Evolutionary conservation across 345 rosid genomes (phyloP).

Genomic region (Rhodamnia argentea): DNA sequence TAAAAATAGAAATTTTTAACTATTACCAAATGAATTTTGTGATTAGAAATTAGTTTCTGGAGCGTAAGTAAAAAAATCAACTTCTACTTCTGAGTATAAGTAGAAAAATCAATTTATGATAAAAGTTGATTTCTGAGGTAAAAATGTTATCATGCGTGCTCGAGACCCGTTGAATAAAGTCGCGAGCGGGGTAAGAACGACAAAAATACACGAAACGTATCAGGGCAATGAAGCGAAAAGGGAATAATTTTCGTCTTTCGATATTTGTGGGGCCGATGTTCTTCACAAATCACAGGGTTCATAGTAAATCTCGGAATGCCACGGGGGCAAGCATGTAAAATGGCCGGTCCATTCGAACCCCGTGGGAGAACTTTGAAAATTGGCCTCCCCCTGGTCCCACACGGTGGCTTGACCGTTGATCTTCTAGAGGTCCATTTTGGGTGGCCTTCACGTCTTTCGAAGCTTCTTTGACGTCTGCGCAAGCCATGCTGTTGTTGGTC

Average conservation of each 20-base stretch:
- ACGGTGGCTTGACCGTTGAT: background rate
- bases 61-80: too few species aligned
- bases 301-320: background rate
- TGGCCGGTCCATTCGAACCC: background rate
- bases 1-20: too few species aligned
- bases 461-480: background rate
- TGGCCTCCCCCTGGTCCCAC: background rate
- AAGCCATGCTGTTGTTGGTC: background rate
- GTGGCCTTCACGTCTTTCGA: background rate
- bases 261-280: rapidly evolving
- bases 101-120: too few species aligned
- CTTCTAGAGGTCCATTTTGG: background rate
- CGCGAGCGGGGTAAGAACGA: background rate
- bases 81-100: too few species aligned
- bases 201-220: background rate
- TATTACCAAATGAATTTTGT: too few species aligned
- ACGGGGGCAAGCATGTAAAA: background rate
- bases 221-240: too few species aligned
- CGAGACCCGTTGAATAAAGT: background rate
- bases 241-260: background rate
- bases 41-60: too few species aligned
- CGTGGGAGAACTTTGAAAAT: too few species aligned
- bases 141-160: too few species aligned
- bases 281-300: background rate
- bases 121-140: too few species aligned